phyloP scores from a whole-genome alignment of 75 land plant species.

The Pinus albicaulis region DNA sequence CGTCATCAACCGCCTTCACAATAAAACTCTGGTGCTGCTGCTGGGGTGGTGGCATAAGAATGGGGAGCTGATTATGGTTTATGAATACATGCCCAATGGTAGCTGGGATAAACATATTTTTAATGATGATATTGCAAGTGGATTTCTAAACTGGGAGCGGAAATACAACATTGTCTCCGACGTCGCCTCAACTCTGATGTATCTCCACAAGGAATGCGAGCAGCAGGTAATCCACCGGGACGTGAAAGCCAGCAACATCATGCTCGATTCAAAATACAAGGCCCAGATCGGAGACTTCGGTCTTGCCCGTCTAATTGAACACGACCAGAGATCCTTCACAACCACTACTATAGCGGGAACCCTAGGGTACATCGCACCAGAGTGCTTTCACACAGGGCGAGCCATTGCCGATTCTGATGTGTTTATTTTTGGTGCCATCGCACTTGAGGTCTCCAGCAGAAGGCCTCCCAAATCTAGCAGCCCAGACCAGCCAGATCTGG shows the following conservation, averaged over 20 bases:
- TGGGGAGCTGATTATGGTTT: slow-evolving; percentile 36
- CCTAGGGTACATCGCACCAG: slow-evolving; percentile 53
- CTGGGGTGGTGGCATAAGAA: slow-evolving; percentile 40
- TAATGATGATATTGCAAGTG: not conserved
- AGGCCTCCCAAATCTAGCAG: slow-evolving; percentile 21
- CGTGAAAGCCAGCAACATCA: slow-evolving; percentile 37
- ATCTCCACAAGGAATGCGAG: slow-evolving; percentile 34
- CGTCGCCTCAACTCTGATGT: slow-evolving; percentile 8
- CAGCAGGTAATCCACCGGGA: slow-evolving; percentile 29
- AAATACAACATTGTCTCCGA: slow-evolving; percentile 33
- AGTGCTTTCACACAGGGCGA: slow-evolving; percentile 30
- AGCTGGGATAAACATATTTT: slow-evolving; percentile 36
- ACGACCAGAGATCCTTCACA: slow-evolving; percentile 1
- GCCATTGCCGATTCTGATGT: slow-evolving; percentile 47
- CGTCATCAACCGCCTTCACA: slow-evolving; percentile 30
- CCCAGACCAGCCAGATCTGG: slow-evolving; percentile 42
- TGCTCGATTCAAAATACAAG: slow-evolving; percentile 33
- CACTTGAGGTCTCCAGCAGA: slow-evolving; percentile 42
- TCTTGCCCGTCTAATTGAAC: slow-evolving; percentile 24
- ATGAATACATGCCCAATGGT: slow-evolving; percentile 46
- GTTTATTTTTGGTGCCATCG: slow-evolving; percentile 47
- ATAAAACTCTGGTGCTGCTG: slow-evolving; percentile 39
- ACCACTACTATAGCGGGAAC: slow-evolving; percentile 34
- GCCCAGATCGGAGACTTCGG: slow-evolving; percentile 41
- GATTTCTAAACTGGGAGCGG: slow-evolving; percentile 18